Base-by-base conservation (phyloP, 192 early-diverging fungal genomes). In the Backusella liffmaniae region DNA sequence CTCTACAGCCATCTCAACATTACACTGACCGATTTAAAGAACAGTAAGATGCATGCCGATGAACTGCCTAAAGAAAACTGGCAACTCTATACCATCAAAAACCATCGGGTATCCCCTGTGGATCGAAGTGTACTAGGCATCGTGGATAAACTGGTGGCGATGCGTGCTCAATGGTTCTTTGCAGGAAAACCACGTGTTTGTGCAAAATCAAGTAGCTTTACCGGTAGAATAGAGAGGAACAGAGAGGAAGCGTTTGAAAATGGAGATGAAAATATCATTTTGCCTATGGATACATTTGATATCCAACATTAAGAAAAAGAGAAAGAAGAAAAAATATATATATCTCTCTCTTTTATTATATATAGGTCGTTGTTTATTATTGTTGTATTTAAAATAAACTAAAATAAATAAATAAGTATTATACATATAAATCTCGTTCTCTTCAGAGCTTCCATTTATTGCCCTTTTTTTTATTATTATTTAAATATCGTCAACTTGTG, bases 71-170 rank as follows among this genome's bases (percentile, higher is more conserved):
- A 37, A 32, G 2, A 51, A 10, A 76, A 75, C 26, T 82, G 81
- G 81, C 76, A 82, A 32, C 36, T 82, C 23, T 18, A 79, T 2
- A 36, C 34, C 32, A 13, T 67, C 5, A 32, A 67, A 4, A 15
- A 29, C 5, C 23, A 62, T 13, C 8, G 56, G 26, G n/a, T 62
- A 2, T 29, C 56, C 18, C 70, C 70, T 0, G 5, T 39, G 0
- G 72, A 73, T 62, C 49, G 23, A 2, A 79, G 77, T 35, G 66
- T 82, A 0, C 51, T 82, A 0, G 82, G 82, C 18, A 83, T 83
- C n/a, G 46, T 83, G 2, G 82, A 83, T 67, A 83, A 83, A 21
- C 35, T 83, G 41, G 69, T 83, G 0, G 82, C 82, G n/a, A 83
- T 79, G 75, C 56, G 65, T 32, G 77, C 82, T 29, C 65, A 79